phyloP scores from a whole-genome alignment of 2,329 filamentous ascomycete species.

The Fusarium gaditjirri region DNA sequence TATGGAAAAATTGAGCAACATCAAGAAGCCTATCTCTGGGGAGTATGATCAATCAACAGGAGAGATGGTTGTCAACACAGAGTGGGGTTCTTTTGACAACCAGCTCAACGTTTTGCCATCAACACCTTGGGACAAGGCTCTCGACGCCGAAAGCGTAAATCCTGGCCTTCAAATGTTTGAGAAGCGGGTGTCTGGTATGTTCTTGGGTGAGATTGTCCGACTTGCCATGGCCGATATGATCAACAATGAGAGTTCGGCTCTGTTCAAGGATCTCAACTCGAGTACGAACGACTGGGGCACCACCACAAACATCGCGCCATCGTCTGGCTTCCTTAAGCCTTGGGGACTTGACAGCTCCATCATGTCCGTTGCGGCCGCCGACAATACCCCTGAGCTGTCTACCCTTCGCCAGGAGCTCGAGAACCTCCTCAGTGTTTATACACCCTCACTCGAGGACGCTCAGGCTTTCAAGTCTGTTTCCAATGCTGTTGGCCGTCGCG shows the following conservation, averaged over 20 bases:
- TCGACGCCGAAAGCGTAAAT: conserved; percentile 86
- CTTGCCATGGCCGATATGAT: conserved; percentile 78
- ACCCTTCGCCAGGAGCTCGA: conserved; percentile 82
- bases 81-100: conserved; percentile 99
- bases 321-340: conserved; percentile 76
- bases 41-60: conserved; percentile 83
- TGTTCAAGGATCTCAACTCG: conserved; percentile 82
- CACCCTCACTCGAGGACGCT: conserved; percentile 83
- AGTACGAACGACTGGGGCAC: conserved; percentile 75
- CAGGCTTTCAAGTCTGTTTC: conserved; percentile 87
- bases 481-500: conserved; percentile 85
- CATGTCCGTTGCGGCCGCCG: conserved; percentile 86
- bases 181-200: conserved; percentile 98
- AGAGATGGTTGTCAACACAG: conserved; percentile 97
- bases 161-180: conserved; percentile 98
- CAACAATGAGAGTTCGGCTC: conserved; percentile 70
- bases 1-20: conserved; percentile 87
- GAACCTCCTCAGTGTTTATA: conserved; percentile 78
- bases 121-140: conserved; percentile 81
- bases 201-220: conserved; percentile 92
- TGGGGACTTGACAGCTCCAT: conserved; percentile 95
- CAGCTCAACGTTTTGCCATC: conserved; percentile 86
- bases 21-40: conserved; percentile 79
- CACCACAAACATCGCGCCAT: conserved; percentile 73
- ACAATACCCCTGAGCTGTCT: conserved; percentile 76